phyloP scores from a whole-genome alignment of 208 protist species.

The Vickermania spadyakhi region DNA sequence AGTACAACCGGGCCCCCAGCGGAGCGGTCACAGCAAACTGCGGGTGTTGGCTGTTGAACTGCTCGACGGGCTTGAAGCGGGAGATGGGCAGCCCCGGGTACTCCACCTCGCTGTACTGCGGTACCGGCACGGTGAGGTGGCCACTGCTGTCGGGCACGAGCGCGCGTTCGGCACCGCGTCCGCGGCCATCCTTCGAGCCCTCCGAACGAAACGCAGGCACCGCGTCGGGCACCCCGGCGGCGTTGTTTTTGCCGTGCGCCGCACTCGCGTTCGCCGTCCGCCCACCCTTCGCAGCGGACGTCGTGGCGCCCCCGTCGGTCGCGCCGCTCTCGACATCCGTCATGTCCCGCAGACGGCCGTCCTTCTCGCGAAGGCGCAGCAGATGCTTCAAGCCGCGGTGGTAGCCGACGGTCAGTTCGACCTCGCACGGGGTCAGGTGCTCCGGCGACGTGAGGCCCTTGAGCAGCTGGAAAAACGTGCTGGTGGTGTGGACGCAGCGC shows the following conservation, averaged over 20 bases:
- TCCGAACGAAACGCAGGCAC: not conserved
- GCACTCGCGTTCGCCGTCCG: slow-evolving; percentile 16
- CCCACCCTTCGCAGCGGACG: slow-evolving; percentile 36
- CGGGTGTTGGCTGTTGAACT: slow-evolving; percentile 52
- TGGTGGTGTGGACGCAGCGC: slow-evolving; percentile 41
- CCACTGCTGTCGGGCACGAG: not conserved
- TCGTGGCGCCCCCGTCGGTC: slow-evolving; percentile 4
- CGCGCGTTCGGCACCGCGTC: slow-evolving; percentile 6
- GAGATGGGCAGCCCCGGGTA: slow-evolving; percentile 43
- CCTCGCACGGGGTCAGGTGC: slow-evolving; percentile 34
- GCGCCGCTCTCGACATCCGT: slow-evolving; percentile 13
- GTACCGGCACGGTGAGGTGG: slow-evolving; percentile 11
- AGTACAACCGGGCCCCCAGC: slow-evolving; percentile 23
- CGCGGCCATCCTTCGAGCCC: slow-evolving; percentile 6
- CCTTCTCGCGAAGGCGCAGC: slow-evolving; percentile 39
- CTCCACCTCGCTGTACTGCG: slow-evolving; percentile 33
- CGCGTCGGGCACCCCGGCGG: not conserved
- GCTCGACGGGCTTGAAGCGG: slow-evolving; percentile 32
- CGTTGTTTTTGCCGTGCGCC: not conserved
- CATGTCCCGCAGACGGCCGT: slow-evolving; percentile 22
- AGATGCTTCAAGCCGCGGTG: slow-evolving; percentile 70
- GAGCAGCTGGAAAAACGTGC: slow-evolving; percentile 55
- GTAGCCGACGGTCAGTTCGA: slow-evolving; percentile 30
- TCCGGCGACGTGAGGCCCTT: slow-evolving; percentile 54
- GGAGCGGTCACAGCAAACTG: slow-evolving; percentile 12